These are phyloP conservation scores for Hortiboletus flavorubellus DNA, from an alignment of 768 basidiomycete species.

Conservation along the genomic window DNA sequence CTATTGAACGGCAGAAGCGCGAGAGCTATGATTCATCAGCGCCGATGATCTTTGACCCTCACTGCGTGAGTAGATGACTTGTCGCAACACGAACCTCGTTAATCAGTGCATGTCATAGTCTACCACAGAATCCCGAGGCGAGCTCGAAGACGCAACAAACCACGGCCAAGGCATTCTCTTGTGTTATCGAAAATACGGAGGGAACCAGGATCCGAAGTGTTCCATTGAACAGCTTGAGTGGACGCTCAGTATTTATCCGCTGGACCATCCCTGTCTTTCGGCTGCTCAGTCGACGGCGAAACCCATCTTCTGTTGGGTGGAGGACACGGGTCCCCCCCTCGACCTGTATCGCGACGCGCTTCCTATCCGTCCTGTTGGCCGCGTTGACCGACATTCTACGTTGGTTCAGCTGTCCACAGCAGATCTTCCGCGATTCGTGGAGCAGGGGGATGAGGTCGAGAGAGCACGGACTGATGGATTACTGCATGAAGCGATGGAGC, in stretches of 20 bases:
- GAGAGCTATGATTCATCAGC: not conserved
- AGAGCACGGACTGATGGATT: no score
- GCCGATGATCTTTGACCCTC: not conserved
- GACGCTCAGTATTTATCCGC: not conserved
- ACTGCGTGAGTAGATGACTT: not conserved
- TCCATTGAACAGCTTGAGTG: not conserved
- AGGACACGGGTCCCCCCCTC: not conserved
- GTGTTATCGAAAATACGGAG: not conserved
- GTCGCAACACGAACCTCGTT: not conserved
- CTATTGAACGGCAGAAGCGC: not conserved
- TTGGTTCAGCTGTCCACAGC: no score
- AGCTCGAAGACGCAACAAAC: not conserved
- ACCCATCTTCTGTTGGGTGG: no score
- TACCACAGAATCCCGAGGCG: not conserved
- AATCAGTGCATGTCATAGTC: not conserved
- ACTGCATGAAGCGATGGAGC: no score
- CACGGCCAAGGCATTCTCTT: not conserved
- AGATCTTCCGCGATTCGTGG: no score
- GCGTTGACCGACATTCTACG: no score
- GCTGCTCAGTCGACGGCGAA: not conserved
- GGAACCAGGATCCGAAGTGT: not conserved
- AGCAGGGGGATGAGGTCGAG: no score
- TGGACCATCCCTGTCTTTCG: conserved; percentile 1
- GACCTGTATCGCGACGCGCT: not conserved
- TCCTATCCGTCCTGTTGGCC: no score